These are phyloP conservation scores for Boletus edulis DNA, from an alignment of 768 basidiomycete genomes.

Conservation along the genomic window DNA sequence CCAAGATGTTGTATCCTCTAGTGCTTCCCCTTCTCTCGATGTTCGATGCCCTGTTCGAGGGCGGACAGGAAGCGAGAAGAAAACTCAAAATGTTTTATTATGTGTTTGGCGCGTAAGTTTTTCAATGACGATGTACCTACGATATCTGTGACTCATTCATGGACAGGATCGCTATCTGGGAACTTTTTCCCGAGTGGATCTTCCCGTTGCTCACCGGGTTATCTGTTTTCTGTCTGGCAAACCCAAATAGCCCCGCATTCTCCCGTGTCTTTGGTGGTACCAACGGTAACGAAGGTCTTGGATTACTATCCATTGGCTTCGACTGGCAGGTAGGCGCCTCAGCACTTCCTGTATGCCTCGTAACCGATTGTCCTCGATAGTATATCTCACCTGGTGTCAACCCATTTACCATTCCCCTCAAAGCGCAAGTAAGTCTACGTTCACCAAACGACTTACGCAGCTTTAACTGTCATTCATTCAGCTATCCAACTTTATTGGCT, in stretches of 20 bases:
- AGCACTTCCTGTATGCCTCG: neutral
- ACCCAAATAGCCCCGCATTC: constrained; percentile 27
- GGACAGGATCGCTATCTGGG: constrained; percentile 35
- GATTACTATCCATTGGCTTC: constrained; percentile 57
- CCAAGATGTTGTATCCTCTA: constrained; percentile 42
- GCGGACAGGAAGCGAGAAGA: constrained; percentile 35
- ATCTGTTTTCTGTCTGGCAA: constrained; percentile 60
- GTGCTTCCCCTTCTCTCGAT: constrained; percentile 25
- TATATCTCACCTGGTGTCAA: constrained; percentile 35
- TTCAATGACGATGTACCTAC: neutral
- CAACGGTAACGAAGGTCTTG: constrained; percentile 66
- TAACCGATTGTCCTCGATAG: constrained; percentile 4
- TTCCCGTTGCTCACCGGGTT: constrained; percentile 66
- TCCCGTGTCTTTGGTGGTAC: constrained; percentile 62
- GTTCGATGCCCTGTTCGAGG: constrained; percentile 40
- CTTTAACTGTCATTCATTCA: neutral
- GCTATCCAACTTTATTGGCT: constrained; percentile 50
- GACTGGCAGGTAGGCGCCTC: constrained; percentile 46
- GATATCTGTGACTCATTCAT: neutral
- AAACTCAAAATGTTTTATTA: constrained; percentile 36
- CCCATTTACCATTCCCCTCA: constrained; percentile 53
- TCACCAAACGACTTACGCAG: neutral
- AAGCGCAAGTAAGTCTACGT: constrained; percentile 39
- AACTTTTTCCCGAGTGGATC: constrained; percentile 27
- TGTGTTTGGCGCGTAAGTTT: constrained; percentile 28